Base-by-base conservation (phyloP, 495 filamentous ascomycete genomes). In the Hapsidospora chrysogenum region DNA sequence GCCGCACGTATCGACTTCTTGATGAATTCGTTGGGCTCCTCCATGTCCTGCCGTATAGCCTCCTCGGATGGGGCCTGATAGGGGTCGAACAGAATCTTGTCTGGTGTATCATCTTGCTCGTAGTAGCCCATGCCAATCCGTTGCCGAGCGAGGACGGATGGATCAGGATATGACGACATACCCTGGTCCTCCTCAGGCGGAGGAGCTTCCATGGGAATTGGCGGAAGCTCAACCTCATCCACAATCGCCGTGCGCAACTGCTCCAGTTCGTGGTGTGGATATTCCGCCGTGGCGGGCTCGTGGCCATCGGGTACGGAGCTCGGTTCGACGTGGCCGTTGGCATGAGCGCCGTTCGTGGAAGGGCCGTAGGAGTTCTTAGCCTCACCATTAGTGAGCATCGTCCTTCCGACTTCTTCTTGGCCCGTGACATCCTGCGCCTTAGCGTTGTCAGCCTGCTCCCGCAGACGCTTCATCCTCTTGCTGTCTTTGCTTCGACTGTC, bases 111-210 rank as follows among this genome's bases (percentile, higher is more conserved):
- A 34, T 65, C 63, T 42, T 68, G 64, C 31, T 68, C 53, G 42
- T 67, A 71, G 46, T 66, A 68, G 15, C 65, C 65, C 48, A 63
- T 57, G 16, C 66, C 67, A 44, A 70, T 56, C 9, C 62, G 51
- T 28, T 58, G 56, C n/a, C 52, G 48, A 17, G 49, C 50, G 4
- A 62, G 44, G 21, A 50, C 40, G 10, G 60, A 56, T n/a, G 62
- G 56, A 37, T 68, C 61, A 6, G 63, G 63, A 37, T 67, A 69
- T 1, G 56, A 40, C 1, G 62, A 62, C 19, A 16, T 39, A n/a
- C n/a, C n/a, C n/a, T n/a, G n/a, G n/a, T n/a, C n/a, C n/a, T n/a
- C n/a, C n/a, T n/a, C n/a, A n/a, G n/a, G n/a, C n/a, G n/a, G n/a
- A n/a, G n/a, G n/a, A n/a, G n/a, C n/a, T n/a, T n/a, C n/a, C n/a